Evolutionary conservation across 2,329 filamentous ascomycete genomes (phyloP).

Genomic region (Talaromyces sp.): DNA sequence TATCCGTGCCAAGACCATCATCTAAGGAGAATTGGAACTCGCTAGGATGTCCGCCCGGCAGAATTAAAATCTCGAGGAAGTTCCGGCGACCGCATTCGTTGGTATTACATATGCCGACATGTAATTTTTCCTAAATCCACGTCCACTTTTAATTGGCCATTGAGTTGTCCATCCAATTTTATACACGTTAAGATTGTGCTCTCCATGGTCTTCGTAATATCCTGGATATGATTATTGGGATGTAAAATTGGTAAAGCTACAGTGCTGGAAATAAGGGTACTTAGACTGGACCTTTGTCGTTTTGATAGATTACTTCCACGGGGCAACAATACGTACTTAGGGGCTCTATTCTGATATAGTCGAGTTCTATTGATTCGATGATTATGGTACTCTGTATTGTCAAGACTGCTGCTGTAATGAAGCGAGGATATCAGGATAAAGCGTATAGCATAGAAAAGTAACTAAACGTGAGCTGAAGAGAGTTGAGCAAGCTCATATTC

Average conservation of each 20-base stretch:
- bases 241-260: background rate
- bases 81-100: background rate
- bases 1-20: background rate
- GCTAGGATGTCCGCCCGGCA: slow-evolving; percentile 18
- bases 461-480: background rate
- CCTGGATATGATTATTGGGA: too few species aligned
- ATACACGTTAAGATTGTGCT: too few species aligned
- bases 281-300: too few species aligned
- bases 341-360: background rate
- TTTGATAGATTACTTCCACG: too few species aligned
- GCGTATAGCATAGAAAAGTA: background rate
- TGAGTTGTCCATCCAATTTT: background rate
- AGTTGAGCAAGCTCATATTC: background rate
- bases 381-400: too few species aligned
- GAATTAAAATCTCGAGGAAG: slow-evolving; percentile 11
- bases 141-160: background rate
- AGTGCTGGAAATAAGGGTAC: background rate
- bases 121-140: background rate
- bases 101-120: background rate
- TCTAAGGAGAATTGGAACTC: background rate
- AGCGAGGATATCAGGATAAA: background rate
- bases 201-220: too few species aligned
- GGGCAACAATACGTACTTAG: too few species aligned
- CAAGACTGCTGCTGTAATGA: background rate
- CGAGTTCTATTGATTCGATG: background rate